A percentile compares a stretch with the other conserved stretches of the same genome.
Evolutionary conservation across 2,329 filamentous ascomycete genomes (phyloP).

Genomic region (Stemphylium lycopersici): DNA sequence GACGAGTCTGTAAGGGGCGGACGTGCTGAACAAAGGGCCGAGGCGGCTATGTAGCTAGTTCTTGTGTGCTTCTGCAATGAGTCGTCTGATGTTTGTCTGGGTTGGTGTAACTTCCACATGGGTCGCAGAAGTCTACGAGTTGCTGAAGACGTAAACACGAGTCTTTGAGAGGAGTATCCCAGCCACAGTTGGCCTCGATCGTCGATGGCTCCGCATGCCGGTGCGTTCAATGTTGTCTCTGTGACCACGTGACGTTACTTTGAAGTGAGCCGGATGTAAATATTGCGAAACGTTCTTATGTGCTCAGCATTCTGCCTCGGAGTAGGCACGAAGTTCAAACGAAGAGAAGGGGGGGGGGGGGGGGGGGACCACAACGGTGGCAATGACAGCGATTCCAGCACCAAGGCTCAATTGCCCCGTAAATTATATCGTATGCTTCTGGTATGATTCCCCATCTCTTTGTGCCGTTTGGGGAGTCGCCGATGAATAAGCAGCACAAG

Average conservation of each 20-base stretch:
- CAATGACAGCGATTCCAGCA: background rate
- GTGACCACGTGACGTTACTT: too few relatives aligned
- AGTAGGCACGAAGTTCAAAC: too few relatives aligned
- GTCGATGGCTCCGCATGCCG: too few relatives aligned
- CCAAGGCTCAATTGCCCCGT: background rate
- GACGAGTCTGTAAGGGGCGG: too few relatives aligned
- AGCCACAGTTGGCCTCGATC: background rate
- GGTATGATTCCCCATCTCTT: background rate
- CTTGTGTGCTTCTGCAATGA: background rate
- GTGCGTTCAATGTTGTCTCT: too few relatives aligned
- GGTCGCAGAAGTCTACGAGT: background rate
- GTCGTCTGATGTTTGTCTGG: background rate
- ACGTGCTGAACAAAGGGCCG: too few relatives aligned
- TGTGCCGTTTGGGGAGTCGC: background rate
- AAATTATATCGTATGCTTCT: background rate
- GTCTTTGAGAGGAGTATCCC: background rate
- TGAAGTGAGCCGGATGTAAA: too few relatives aligned
- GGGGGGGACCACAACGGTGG: too few relatives aligned
- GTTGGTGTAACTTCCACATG: background rate
- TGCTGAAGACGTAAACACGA: background rate
- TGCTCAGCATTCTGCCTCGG: too few relatives aligned
- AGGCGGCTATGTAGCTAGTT: too few relatives aligned
- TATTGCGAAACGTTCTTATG: too few relatives aligned
- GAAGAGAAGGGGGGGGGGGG: background rate
- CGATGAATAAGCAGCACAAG: background rate